Base-by-base conservation (phyloP, 352 stramenopile species). In the Phytophthora pistaciae region DNA sequence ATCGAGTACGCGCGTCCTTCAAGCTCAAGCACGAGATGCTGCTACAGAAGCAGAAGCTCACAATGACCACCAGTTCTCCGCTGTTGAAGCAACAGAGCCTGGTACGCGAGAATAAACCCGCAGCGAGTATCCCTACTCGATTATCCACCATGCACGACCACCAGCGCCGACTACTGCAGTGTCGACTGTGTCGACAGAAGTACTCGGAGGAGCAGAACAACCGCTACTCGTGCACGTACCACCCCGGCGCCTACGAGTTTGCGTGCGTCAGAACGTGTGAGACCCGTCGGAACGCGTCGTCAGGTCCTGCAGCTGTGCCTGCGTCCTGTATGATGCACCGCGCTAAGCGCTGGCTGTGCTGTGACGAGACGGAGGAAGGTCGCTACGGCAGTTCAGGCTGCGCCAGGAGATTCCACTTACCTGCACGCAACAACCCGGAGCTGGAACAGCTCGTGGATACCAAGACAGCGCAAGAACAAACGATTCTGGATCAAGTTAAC, bases 161-260 rank as follows among this genome's bases (percentile, higher is more conserved):
- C 29, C 88, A 95, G 23, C 79, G 83, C 53, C 76, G 82, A 4
- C 58, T 68, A n/a, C 14, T 90, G 3, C 66, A 79, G 29, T 95
- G 88, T 54, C 79, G 86, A 5, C 64, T 95, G 10, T 95, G 88
- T 63, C 77, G 83, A 31, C 61, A 66, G 14, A 78, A 84, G 52
- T 95, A 94, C 73, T 87, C 88, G 1, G 86, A 95, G 49, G 80
- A 84, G 20, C 86, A 93, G 44, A 95, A 95, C 63, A 86, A 83
- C 38, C 73, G 79, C 3, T 91, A 79, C 42, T 75, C 86, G 13
- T 95, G 88, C 49, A 49, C 72, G 1, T 95, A 93, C 27, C 88
- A 95, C 57, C 77, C 86, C 1, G 83, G 74, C 1, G 69, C 60
- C 1, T 94, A 91, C 60, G 88, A 91, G 56, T 73, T 93, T 23